phyloP scores from a whole-genome alignment of 208 protist species.

The Herpetomonas tarakana region DNA sequence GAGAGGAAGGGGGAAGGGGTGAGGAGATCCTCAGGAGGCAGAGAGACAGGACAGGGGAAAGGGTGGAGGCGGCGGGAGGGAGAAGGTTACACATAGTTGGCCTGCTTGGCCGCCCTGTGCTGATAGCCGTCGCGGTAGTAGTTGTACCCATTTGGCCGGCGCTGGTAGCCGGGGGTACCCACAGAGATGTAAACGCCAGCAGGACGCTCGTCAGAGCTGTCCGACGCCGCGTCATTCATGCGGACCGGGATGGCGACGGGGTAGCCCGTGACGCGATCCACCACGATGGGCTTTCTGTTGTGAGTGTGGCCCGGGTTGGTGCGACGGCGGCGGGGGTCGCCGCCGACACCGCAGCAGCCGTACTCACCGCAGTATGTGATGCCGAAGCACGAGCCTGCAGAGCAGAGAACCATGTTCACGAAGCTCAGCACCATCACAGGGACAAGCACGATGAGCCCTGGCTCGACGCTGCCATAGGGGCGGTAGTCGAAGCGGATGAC shows the following conservation, averaged over 20 bases:
- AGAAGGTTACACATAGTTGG: too few species aligned
- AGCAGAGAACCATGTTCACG: not conserved
- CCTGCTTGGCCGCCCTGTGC: too few species aligned
- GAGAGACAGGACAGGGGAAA: too few species aligned
- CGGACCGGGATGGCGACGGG: not conserved
- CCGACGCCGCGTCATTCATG: too few species aligned
- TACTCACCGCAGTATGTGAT: not conserved
- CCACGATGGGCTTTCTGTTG: not conserved
- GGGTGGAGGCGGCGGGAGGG: too few species aligned
- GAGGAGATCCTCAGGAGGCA: too few species aligned
- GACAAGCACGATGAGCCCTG: not conserved
- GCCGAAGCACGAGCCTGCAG: not conserved
- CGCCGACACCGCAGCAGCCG: not conserved
- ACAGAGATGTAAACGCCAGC: not conserved
- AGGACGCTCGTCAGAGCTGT: not conserved
- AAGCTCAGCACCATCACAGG: not conserved
- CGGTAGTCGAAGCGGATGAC: not conserved
- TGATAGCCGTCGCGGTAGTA: too few species aligned
- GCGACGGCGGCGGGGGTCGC: not conserved
- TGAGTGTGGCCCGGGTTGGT: too few species aligned
- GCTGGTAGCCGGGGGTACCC: too few species aligned
- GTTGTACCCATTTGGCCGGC: too few species aligned
- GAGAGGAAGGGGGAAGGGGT: too few species aligned
- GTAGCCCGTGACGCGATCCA: slow-evolving; percentile 2
- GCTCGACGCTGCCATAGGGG: not conserved